A percentile compares a stretch with the other conserved stretches of the same genome.
These are phyloP conservation scores for Teunomyces atbi DNA, from an alignment of 805 yeast species.

Conservation along the genomic window DNA sequence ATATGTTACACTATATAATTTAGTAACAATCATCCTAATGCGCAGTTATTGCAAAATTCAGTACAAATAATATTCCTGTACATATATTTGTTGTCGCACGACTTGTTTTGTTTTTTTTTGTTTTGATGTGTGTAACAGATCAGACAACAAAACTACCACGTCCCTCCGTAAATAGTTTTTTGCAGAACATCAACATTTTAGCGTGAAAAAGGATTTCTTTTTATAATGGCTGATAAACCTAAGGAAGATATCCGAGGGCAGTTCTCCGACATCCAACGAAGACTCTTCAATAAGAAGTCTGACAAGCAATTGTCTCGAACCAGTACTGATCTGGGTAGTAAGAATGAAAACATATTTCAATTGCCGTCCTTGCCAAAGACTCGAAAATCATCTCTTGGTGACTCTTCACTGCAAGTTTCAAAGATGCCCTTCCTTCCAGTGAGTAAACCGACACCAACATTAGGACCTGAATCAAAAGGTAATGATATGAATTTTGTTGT, in stretches of 20 bases:
- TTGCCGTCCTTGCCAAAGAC: conserved; percentile 10
- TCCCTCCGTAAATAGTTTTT: background rate
- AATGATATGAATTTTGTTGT: conserved; percentile 71
- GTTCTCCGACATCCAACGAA: conserved; percentile 42
- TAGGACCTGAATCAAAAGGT: conserved; percentile 46
- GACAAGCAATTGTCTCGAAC: conserved; percentile 9
- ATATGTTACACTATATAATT: background rate
- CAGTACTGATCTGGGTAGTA: conserved; percentile 4
- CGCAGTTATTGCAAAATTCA: no score
- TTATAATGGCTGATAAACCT: background rate
- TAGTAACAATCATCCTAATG: background rate
- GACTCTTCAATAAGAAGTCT: conserved; percentile 26
- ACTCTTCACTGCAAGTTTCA: background rate
- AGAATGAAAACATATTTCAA: conserved; percentile 15
- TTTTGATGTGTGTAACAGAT: conserved; percentile 1
- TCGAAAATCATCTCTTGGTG: background rate
- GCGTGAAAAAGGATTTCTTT: background rate
- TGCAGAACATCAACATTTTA: background rate
- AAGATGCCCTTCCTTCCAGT: background rate
- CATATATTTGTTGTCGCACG: background rate
- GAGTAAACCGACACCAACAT: conserved; percentile 26
- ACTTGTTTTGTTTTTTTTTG: conserved; percentile 2
- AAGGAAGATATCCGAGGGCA: conserved; percentile 27
- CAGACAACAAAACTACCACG: conserved; percentile 3
- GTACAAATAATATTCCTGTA: background rate